Conservation (phyloP, 2,329 filamentous ascomycete genomes). For the Alternaria rosae region DNA sequence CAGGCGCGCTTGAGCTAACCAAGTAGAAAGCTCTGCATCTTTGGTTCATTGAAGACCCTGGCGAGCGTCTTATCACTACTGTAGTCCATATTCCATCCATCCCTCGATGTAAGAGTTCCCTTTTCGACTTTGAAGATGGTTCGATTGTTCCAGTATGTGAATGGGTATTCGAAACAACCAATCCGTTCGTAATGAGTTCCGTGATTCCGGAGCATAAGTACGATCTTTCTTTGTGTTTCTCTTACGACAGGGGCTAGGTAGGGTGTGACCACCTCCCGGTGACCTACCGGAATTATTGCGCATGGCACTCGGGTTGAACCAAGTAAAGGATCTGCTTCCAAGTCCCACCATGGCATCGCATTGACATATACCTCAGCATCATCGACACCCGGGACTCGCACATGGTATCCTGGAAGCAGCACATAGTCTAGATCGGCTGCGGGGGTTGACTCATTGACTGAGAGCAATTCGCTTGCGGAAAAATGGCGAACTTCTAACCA, state of each 20-base stretch:
- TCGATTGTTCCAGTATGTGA: too few species aligned
- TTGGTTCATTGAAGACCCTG: neutral
- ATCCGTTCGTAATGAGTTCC: neutral
- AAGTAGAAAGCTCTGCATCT: neutral
- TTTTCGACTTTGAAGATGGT: too few species aligned
- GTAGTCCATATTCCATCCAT: too few species aligned
- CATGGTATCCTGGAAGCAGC: too few species aligned
- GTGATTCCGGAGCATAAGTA: neutral
- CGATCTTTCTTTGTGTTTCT: rapidly evolving
- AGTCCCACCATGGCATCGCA: neutral
- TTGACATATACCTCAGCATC: neutral
- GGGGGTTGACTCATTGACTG: too few species aligned
- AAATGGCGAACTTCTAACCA: neutral
- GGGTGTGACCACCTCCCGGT: too few species aligned
- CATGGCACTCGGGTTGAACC: neutral
- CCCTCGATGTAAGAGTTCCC: too few species aligned
- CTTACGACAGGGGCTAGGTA: too few species aligned
- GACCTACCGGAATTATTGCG: neutral
- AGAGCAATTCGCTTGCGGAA: neutral
- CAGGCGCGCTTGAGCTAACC: neutral
- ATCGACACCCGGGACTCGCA: neutral
- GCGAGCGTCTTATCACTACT: neutral
- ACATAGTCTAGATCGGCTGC: too few species aligned
- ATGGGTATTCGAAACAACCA: neutral
- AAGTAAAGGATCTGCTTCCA: neutral